These are phyloP conservation scores for Mediolabrus comicus DNA, from an alignment of 108 stramenopile genomes.

Conservation along the genomic window DNA sequence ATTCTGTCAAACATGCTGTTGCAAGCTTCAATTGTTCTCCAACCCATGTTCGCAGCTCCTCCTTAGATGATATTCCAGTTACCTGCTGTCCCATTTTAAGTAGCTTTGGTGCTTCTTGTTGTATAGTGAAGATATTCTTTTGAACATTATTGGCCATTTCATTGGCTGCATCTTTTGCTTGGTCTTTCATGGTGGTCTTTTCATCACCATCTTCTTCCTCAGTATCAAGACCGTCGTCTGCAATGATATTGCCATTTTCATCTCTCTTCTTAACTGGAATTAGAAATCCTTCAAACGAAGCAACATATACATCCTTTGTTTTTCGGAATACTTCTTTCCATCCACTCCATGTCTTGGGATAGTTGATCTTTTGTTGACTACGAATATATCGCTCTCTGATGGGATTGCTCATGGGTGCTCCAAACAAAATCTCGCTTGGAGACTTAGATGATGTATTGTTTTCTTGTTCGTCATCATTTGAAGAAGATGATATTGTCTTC, in stretches of 20 bases:
- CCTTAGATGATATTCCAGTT: constrained; percentile 64
- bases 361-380: constrained; percentile 15
- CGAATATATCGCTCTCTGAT: constrained; percentile 14
- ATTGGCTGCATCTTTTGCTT: constrained; percentile 25
- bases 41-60: constrained; percentile 62
- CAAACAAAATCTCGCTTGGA: constrained; percentile 5
- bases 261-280: constrained; percentile 29
- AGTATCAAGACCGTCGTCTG: constrained; percentile 3
- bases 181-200: constrained; percentile 7
- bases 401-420: constrained; percentile 25
- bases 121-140: constrained; percentile 52
- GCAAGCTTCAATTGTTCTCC: constrained; percentile 64
- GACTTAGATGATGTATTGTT: background rate
- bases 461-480: constrained; percentile 1
- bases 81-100: constrained; percentile 52
- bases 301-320: constrained; percentile 26
- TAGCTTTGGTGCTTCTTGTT: constrained; percentile 45
- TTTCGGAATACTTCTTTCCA: constrained; percentile 20
- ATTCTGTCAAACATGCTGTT: constrained; percentile 66
- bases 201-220: constrained; percentile 11
- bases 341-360: constrained; percentile 27
- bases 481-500: background rate
- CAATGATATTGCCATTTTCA: constrained; percentile 34
- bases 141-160: constrained; percentile 51
- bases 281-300: constrained; percentile 38